Percentiles rank a stretch among this genome's conserved stretches.
Conservation (phyloP, 176 grass and related monocot species). For the Oryza punctata region DNA sequence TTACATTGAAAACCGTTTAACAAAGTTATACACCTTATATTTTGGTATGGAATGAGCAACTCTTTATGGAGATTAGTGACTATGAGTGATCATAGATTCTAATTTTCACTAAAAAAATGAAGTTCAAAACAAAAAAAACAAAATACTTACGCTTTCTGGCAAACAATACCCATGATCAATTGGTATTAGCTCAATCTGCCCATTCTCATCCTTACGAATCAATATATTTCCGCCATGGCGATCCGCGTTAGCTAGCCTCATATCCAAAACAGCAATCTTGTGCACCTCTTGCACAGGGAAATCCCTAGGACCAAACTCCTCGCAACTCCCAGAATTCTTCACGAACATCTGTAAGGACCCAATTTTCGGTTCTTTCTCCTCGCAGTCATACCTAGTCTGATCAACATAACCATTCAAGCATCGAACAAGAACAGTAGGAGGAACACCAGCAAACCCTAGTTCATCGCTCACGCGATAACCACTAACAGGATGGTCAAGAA, state of each 20-base stretch:
- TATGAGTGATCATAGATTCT: not conserved
- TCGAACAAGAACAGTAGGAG: constrained; percentile 41
- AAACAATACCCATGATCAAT: constrained; percentile 72
- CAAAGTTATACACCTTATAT: no score
- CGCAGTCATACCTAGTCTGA: not conserved
- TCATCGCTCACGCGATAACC: constrained; percentile 20
- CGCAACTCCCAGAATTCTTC: constrained; percentile 53
- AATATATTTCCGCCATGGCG: constrained; percentile 61
- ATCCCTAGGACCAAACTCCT: constrained; percentile 49
- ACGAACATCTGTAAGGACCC: constrained; percentile 63
- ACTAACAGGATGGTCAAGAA: constrained; percentile 53
- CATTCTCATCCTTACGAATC: constrained; percentile 35
- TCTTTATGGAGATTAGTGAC: not conserved
- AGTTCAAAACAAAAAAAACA: not conserved
- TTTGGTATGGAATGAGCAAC: not conserved
- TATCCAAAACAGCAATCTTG: constrained; percentile 62
- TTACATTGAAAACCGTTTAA: no score
- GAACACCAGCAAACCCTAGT: constrained; percentile 56
- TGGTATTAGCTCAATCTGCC: constrained; percentile 33
- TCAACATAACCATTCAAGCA: constrained; percentile 29
- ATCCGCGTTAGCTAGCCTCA: constrained; percentile 59
- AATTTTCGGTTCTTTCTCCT: constrained; percentile 31
- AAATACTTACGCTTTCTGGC: constrained; percentile 60
- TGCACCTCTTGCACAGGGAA: constrained; percentile 60
- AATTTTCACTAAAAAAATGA: no score